Evolutionary conservation across 2,329 filamentous ascomycete species (phyloP).

Genomic region (Tetracladium maxilliforme): DNA sequence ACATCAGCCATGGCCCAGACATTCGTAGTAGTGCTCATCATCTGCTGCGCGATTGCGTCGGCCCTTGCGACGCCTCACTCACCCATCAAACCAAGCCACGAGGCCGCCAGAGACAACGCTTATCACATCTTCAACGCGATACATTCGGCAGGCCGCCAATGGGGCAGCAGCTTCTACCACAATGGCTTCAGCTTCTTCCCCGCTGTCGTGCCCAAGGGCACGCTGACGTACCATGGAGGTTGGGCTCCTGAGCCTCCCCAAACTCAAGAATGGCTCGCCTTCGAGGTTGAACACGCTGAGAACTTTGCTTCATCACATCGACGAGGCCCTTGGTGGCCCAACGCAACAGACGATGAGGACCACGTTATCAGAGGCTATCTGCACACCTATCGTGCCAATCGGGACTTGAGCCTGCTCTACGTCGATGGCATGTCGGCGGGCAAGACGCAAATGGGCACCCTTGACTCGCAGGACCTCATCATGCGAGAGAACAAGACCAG

Average conservation of each 20-base stretch:
- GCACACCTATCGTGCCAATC: conserved; percentile 47
- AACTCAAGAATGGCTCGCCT: conserved; percentile 57
- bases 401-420: conserved; percentile 46
- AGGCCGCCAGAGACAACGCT: conserved; percentile 26
- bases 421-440: conserved; percentile 57
- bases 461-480: conserved; percentile 52
- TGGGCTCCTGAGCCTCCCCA: conserved; percentile 25
- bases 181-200: conserved; percentile 64
- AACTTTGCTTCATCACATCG: conserved; percentile 41
- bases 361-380: conserved; percentile 34
- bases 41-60: too few species aligned
- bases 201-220: conserved; percentile 47
- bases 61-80: too few species aligned
- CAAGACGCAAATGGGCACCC: conserved; percentile 48
- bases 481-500: conserved; percentile 25
- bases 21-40: too few species aligned
- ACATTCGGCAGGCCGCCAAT: conserved; percentile 59
- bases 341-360: not conserved
- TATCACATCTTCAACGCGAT: conserved; percentile 59
- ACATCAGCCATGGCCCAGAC: too few species aligned
- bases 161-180: conserved; percentile 57
- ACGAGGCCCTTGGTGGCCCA: not conserved
- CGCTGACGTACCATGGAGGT: conserved; percentile 54
- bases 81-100: too few species aligned
- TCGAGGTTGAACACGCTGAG: conserved; percentile 61